Evolutionary conservation across 768 basidiomycete genomes (phyloP).

Genomic region (Mrakia blollopis): DNA sequence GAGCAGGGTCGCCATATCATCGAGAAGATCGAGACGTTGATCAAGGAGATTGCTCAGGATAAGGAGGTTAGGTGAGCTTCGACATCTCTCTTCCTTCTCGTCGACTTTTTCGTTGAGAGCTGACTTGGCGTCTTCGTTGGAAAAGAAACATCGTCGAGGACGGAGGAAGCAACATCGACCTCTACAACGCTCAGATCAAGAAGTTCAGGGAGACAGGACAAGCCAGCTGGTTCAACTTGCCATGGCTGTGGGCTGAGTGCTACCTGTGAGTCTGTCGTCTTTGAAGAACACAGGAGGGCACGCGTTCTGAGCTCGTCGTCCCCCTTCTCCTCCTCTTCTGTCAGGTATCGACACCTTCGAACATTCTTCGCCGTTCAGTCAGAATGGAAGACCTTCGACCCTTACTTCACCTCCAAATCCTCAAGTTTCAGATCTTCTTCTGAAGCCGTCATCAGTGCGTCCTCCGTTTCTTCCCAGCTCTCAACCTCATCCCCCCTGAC

Average conservation of each 20-base stretch:
- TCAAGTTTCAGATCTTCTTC: constrained; percentile 75
- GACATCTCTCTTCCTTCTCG: neutral
- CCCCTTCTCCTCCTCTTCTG: neutral
- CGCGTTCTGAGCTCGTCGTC: no score
- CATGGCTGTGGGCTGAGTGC: constrained; percentile 96
- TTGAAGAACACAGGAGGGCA: no score
- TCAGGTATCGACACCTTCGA: constrained; percentile 79
- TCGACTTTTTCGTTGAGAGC: neutral
- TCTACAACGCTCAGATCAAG: constrained; percentile 72
- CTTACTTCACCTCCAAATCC: constrained; percentile 73
- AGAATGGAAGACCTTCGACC: constrained; percentile 73
- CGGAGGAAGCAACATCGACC: constrained; percentile 60
- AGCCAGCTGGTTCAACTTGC: constrained; percentile 82
- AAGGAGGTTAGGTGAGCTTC: neutral
- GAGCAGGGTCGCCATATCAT: constrained; percentile 18
- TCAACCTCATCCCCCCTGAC: constrained; percentile 39
- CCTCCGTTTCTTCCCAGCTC: constrained; percentile 5
- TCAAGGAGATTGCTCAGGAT: constrained; percentile 15
- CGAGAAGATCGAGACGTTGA: constrained; percentile 14
- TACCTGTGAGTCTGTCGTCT: constrained; percentile 39
- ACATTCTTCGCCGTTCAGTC: constrained; percentile 62
- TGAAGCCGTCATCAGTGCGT: constrained; percentile 69
- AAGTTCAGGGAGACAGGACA: constrained; percentile 49
- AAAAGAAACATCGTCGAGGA: constrained; percentile 57
- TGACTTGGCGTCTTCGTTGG: no score